Conservation (phyloP, 495 filamentous ascomycete genomes). For the Neurospora sp. region DNA sequence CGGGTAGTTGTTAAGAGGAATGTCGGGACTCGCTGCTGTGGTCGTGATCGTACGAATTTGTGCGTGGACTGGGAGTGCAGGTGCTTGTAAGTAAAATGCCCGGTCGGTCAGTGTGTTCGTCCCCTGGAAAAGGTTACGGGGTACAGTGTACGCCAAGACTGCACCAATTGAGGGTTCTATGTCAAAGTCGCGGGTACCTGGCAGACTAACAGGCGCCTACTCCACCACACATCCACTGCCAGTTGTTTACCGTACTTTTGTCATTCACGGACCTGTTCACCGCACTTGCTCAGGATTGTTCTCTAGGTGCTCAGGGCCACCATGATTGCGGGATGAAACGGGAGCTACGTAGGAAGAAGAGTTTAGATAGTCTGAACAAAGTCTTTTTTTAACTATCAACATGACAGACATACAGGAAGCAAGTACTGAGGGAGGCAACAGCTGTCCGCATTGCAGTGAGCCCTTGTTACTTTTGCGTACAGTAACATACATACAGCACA, state of each 20-base stretch:
- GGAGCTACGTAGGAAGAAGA: not conserved
- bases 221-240: not conserved
- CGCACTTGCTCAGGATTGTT: not conserved
- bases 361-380: not conserved
- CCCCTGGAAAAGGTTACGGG: not conserved
- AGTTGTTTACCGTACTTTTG: not conserved
- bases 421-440: not conserved
- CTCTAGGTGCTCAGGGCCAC: not conserved
- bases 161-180: not conserved
- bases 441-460: not conserved
- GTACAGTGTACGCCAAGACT: not conserved
- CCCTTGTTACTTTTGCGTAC: not conserved
- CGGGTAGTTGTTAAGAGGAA: not conserved
- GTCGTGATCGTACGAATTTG: not conserved
- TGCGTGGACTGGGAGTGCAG: not conserved
- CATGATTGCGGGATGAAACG: not conserved
- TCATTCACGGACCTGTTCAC: not conserved
- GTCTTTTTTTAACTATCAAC: not conserved
- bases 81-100: not conserved
- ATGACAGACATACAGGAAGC: not conserved
- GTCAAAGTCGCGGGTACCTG: not conserved
- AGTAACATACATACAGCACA: not conserved
- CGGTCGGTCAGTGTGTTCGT: not conserved
- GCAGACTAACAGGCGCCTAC: not conserved
- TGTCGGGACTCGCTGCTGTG: not conserved